A percentile compares a stretch with the other conserved stretches of the same genome.
These are phyloP conservation scores for Penicillium sp. DNA, from an alignment of 2,329 filamentous ascomycete species.

Conservation along the genomic window DNA sequence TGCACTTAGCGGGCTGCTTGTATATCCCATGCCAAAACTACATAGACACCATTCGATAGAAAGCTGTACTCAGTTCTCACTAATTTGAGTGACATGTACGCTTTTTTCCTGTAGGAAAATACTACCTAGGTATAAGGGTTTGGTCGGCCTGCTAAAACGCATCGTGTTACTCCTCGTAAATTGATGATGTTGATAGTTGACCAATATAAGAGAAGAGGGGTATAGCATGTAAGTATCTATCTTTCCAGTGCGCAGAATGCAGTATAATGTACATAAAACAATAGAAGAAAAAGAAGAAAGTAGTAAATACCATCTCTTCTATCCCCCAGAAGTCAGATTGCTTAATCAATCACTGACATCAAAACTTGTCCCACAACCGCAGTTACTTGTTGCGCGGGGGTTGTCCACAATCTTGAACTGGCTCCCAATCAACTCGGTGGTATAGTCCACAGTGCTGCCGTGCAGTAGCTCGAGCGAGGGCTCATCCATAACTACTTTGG, in stretches of 20 bases:
- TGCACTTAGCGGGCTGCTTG: no score
- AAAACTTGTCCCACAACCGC: slow-evolving; percentile 96
- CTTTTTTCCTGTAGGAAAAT: background rate
- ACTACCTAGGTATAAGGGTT: background rate
- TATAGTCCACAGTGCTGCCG: slow-evolving; percentile 94
- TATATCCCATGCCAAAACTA: no score
- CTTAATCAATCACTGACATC: slow-evolving; percentile 71
- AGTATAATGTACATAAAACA: slow-evolving; percentile 19
- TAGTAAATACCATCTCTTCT: background rate
- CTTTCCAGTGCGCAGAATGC: slow-evolving; percentile 12
- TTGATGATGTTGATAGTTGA: background rate
- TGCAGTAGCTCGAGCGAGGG: slow-evolving; percentile 83
- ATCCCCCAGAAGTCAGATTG: background rate
- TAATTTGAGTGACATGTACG: no score
- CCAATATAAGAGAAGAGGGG: slow-evolving; percentile 18
- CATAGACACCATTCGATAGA: no score
- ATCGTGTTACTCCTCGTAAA: background rate
- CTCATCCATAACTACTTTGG: slow-evolving; percentile 88
- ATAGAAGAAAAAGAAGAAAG: background rate
- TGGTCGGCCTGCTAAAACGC: background rate
- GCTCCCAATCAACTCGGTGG: slow-evolving; percentile 87
- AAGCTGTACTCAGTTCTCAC: no score
- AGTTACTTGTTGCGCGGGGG: slow-evolving; percentile 85
- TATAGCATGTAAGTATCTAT: slow-evolving; percentile 29
- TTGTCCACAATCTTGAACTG: slow-evolving; percentile 98